Conservation (phyloP, 2,329 filamentous ascomycete genomes). For the Sporothrix protearum region DNA sequence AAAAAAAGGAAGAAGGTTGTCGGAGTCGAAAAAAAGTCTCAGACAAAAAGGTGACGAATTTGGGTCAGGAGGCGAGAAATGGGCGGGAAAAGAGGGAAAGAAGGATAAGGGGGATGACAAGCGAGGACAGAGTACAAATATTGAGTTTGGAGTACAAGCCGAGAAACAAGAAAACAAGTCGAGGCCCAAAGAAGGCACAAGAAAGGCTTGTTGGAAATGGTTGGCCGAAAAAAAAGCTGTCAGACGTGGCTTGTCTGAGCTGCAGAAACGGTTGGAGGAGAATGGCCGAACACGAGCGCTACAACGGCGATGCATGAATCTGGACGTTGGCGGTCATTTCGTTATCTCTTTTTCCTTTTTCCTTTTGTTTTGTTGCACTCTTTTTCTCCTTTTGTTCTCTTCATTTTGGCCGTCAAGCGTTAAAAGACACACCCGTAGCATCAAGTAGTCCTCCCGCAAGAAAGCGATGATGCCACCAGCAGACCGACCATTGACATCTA, state of each 20-base stretch:
- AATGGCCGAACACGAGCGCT: background rate
- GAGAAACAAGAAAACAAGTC: background rate
- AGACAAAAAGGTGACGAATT: constrained; percentile 4
- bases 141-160: background rate
- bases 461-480: constrained; percentile 14
- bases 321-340: background rate
- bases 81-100: constrained; percentile 5
- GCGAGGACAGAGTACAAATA: background rate
- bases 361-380: background rate
- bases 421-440: background rate
- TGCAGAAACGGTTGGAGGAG: constrained; percentile 19
- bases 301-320: constrained; percentile 1
- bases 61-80: background rate
- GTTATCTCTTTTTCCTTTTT: background rate
- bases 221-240: background rate
- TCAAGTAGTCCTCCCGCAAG: background rate
- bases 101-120: constrained; percentile 6
- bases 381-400: background rate
- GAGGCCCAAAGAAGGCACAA: background rate
- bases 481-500: constrained; percentile 10
- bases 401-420: background rate
- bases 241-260: constrained; percentile 11
- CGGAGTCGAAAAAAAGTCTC: constrained; percentile 2
- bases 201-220: background rate
- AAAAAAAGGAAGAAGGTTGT: background rate